Evolutionary conservation across 306 rosid genomes (phyloP).

Genomic region (Ochetophila trinervis): DNA sequence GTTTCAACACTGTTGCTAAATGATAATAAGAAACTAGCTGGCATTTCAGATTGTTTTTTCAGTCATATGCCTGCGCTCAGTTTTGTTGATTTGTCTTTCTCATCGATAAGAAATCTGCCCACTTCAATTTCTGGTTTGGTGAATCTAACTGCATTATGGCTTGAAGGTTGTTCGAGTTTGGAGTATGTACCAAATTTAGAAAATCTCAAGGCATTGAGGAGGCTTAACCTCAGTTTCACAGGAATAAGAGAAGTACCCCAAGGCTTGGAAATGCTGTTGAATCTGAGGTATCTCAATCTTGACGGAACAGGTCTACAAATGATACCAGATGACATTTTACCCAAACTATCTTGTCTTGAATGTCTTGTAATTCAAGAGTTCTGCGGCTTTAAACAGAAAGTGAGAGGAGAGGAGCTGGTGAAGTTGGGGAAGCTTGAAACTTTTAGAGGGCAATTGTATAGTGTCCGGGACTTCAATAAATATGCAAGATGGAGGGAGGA

Average conservation of each 20-base stretch:
- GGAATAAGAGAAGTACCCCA: neutral
- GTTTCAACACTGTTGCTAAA: constrained; percentile 15
- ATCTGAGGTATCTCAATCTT: neutral
- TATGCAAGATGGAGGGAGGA: neutral
- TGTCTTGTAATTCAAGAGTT: neutral
- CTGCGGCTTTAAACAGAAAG: neutral
- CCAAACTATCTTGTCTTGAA: neutral
- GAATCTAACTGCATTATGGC: neutral
- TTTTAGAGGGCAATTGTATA: neutral
- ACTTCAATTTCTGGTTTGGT: constrained; percentile 1
- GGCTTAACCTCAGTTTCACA: neutral
- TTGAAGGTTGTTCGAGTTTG: neutral
- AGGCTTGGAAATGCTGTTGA: neutral
- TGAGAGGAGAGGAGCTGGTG: neutral
- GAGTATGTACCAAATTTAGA: constrained; percentile 2
- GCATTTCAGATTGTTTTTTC: neutral
- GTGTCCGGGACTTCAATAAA: neutral
- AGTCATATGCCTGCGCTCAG: neutral
- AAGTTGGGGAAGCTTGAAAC: neutral
- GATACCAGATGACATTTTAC: neutral
- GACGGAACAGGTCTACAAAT: neutral
- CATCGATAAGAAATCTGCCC: neutral
- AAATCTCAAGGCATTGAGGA: neutral
- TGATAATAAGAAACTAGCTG: neutral
- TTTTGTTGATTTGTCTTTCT: neutral